Conservation (phyloP, 208 protist species). For the Crithidia sp. region DNA sequence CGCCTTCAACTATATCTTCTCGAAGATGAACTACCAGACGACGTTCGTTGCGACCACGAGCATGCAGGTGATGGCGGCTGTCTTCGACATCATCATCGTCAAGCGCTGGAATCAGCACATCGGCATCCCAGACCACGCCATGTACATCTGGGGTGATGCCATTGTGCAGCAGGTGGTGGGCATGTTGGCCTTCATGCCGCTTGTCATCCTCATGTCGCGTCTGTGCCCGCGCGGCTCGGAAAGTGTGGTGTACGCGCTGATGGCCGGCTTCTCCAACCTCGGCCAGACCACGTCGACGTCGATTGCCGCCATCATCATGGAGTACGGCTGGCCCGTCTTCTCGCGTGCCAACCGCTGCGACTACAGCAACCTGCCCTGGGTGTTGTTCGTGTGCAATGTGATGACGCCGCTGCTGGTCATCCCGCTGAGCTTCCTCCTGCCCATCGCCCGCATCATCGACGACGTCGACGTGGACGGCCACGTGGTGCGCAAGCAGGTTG, state of each 20-base stretch:
- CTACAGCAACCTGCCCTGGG: constrained; percentile 62
- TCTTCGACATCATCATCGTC: constrained; percentile 78
- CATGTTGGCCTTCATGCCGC: constrained; percentile 76
- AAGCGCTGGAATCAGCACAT: constrained; percentile 67
- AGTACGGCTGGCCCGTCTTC: constrained; percentile 47
- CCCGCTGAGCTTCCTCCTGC: constrained; percentile 70
- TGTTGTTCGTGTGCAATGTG: constrained; percentile 65
- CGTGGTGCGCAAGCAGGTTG: constrained; percentile 25
- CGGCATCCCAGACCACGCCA: constrained; percentile 56
- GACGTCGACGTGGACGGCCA: constrained; percentile 56
- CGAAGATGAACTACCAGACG: constrained; percentile 48
- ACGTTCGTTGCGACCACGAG: constrained; percentile 49
- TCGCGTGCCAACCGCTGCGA: constrained; percentile 39
- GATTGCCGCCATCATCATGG: constrained; percentile 58
- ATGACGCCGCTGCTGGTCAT: constrained; percentile 49
- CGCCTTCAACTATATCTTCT: constrained; percentile 62
- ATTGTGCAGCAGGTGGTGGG: constrained; percentile 65
- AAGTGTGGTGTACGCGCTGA: constrained; percentile 72
- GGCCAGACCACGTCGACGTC: constrained; percentile 44
- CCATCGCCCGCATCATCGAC: constrained; percentile 54
- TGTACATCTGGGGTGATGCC: constrained; percentile 74
- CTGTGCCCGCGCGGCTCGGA: constrained; percentile 81
- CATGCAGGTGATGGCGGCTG: constrained; percentile 40
- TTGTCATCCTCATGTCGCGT: constrained; percentile 76
- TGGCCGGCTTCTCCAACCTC: constrained; percentile 82